Evolutionary conservation across 306 rosid genomes (phyloP), one percentile per base, ranked within the genome.

Genomic region (Echinosophora koreensis): DNA sequence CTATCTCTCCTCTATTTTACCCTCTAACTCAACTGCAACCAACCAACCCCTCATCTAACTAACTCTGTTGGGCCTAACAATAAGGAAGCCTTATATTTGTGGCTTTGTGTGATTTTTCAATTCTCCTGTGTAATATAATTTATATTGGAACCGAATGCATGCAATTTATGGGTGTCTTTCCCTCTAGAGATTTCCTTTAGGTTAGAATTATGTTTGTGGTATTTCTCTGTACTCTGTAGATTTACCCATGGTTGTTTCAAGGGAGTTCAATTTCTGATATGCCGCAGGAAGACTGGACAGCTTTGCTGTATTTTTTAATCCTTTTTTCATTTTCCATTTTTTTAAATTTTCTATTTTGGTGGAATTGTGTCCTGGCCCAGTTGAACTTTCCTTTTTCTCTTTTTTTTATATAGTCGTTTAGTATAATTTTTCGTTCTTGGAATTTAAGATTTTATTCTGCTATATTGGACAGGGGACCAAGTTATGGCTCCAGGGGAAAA

Each of bases 401-500:
- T 27, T 1, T 27, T 66, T 73, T 58, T 66, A 6, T 71, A 52
- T 44, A 10, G 41, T 8, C 38, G n/a, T 54, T 71, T 10, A 59
- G 16, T 71, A 63, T 38, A 67, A 22, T 11, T 9, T 34, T 63
- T 54, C 44, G 18, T 27, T 49, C 17, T 49, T n/a, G 58, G 6
- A 81, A 79, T 8, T 81, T 68, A 37, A 66, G 41, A 51, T 52
- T 52, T 56, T 56, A 42, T 66, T 30, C 60, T 80, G 44, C 55
- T 76, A 37, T 58, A 72, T 52, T 64, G 71, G 59, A 51, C 91
- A 94, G 98, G 84, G 97, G 98, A 54, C 97, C 98, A 59, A 88
- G 90, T 55, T 82, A 78, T 90, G 98, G 98, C 76, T 90, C 80
- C 57, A 87, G 94, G 22, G 98, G 98, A 14, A 94, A 87, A 81